These are phyloP conservation scores for Aspergillus quadricinctus DNA, from an alignment of 2,329 filamentous ascomycete species.

Conservation along the genomic window DNA sequence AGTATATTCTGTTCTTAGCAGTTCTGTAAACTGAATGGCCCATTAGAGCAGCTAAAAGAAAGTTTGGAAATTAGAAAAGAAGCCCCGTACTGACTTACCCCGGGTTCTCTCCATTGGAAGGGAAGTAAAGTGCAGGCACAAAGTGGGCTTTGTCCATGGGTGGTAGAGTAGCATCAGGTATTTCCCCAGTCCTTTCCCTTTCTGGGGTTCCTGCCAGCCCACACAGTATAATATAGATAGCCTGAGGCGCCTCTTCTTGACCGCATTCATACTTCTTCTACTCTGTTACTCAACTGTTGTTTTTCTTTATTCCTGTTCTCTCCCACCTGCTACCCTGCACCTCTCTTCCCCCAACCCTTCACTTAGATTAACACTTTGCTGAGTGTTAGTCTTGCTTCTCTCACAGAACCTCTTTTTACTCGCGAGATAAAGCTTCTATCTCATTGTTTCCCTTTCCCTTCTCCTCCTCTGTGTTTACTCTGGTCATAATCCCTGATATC, in stretches of 20 bases:
- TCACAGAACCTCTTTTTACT: background rate
- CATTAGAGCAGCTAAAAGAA: background rate
- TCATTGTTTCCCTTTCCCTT: background rate
- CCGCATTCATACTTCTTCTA: background rate
- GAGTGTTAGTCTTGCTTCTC: background rate
- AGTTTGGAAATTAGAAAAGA: background rate
- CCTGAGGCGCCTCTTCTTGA: background rate
- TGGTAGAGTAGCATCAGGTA: slow-evolving; percentile 2
- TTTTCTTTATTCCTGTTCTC: slow-evolving; percentile 2
- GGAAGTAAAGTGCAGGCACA: background rate
- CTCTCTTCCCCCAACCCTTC: background rate
- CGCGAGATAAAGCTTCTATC: background rate
- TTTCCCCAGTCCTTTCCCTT: slow-evolving; percentile 9
- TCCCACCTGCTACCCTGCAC: slow-evolving; percentile 3
- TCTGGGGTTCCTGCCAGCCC: slow-evolving; percentile 5
- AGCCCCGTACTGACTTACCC: slow-evolving; percentile 1
- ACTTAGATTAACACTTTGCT: background rate
- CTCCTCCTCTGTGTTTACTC: background rate
- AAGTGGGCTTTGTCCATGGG: background rate
- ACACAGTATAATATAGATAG: background rate
- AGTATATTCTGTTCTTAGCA: background rate
- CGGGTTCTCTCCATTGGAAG: background rate
- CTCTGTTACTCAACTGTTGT: slow-evolving; percentile 1
- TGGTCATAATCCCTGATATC: background rate
- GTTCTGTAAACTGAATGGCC: background rate